Percentiles rank a stretch among this genome's conserved stretches.
phyloP scores from a whole-genome alignment of 805 yeast genomes.

The Lachancea nothofagi region DNA sequence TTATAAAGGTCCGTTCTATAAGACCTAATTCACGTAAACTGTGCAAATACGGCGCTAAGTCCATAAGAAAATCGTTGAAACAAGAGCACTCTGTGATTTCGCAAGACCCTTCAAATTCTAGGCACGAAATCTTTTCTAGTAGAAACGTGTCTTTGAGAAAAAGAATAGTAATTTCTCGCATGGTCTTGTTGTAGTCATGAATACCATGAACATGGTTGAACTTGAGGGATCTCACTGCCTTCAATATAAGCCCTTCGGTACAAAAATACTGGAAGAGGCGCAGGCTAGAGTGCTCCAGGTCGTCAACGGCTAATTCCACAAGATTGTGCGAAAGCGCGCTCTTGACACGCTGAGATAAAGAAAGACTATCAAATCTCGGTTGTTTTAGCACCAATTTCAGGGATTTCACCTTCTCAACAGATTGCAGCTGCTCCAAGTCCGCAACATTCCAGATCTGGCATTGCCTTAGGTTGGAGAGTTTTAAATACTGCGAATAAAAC shows the following conservation, averaged over 20 bases:
- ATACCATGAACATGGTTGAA: conserved; percentile 44
- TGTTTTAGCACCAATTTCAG: conserved; percentile 12
- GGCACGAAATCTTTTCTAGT: conserved; percentile 29
- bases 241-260: conserved; percentile 12
- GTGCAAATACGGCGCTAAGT: conserved; percentile 33
- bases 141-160: conserved; percentile 33
- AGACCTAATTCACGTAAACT: conserved; percentile 24
- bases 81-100: conserved; percentile 44
- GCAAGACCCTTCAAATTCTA: conserved; percentile 54
- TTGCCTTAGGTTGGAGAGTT: conserved; percentile 12
- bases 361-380: conserved; percentile 8
- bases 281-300: conserved; percentile 35
- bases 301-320: conserved; percentile 29
- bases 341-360: conserved; percentile 8
- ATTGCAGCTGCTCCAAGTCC: conserved; percentile 10
- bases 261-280: conserved; percentile 30
- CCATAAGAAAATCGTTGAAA: conserved; percentile 37
- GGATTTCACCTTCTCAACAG: conserved; percentile 12
- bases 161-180: conserved; percentile 29
- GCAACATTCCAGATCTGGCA: conserved; percentile 13
- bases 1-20: conserved; percentile 34
- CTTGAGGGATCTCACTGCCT: conserved; percentile 32
- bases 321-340: conserved; percentile 12
- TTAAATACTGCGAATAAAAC: conserved; percentile 12
- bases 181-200: conserved; percentile 36